Base-by-base conservation (phyloP, 371 early-diverging fungal genomes). In the Apophysomyces ossiformis region DNA sequence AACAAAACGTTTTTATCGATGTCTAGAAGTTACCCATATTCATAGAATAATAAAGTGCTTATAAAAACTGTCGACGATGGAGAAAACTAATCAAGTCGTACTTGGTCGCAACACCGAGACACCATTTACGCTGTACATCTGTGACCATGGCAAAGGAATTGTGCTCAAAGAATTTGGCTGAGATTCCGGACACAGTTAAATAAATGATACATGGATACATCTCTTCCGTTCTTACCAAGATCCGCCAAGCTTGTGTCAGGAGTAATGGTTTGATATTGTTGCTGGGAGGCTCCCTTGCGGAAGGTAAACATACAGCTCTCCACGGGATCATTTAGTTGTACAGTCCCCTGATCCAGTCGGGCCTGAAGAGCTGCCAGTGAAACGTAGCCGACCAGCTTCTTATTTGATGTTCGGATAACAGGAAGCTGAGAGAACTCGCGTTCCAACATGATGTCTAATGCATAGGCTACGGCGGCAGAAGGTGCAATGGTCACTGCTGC, bases 391-490 rank as follows among this genome's bases (percentile, higher is more conserved):
- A 93, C 81, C 41, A 95, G 74, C 47, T 93, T 91, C 43, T 90
- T 79, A 69, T 85, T 82, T 39, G 73, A 66, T 0, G 82, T 69
- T 60, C 84, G 84, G 38, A 93, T 82, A 8, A 95, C 94, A 0
- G 95, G 96, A 45, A 95, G 73, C 69, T 95, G 96, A 18, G 95
- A 94, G 72, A 90, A 95, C 62, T 94, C 94, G 32, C 91, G 78
- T 37, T 90, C 89, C 59, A 88, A 45, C 96, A 95, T 95, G 57
- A 92, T 63, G 62, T 89, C 89, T 57, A 92, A 57, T 4, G 96
- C 94, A 44, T 85, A 75, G 1, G 85, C 81, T 7, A 91, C 77
- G 4, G 86, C 66, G 15, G 85, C 74, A 8, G 73, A 76, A 26
- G 86, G 87, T 9, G 84, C 68, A 13, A 95, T 83, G 7, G 92